Evolutionary conservation across 495 filamentous ascomycete genomes (phyloP).

Genomic region (Neurospora sublineolata): DNA sequence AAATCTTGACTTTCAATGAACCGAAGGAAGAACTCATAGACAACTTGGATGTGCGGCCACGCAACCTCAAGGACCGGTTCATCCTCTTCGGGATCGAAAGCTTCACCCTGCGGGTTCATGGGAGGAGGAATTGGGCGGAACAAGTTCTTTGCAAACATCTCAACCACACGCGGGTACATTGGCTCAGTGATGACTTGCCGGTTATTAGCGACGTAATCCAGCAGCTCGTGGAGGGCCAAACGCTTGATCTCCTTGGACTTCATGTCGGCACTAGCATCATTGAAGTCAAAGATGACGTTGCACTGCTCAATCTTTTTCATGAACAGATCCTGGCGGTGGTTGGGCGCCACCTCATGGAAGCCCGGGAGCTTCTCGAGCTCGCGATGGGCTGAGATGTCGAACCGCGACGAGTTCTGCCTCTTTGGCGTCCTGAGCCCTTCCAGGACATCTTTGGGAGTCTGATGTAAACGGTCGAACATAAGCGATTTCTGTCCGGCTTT

Average conservation of each 20-base stretch:
- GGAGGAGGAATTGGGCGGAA: conserved; percentile 95
- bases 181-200: conserved; percentile 95
- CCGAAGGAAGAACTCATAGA: conserved; percentile 97
- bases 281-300: conserved; percentile 99
- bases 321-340: conserved; percentile 91
- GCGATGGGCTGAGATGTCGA: conserved; percentile 92
- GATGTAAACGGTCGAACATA: conserved; percentile 82
- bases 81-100: conserved; percentile 97
- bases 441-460: conserved; percentile 87
- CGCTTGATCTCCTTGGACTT: conserved; percentile 99
- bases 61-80: conserved; percentile 97
- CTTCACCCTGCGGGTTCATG: conserved; percentile 94
- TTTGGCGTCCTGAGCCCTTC: conserved; percentile 93
- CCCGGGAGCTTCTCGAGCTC: conserved; percentile 95
- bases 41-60: conserved; percentile 98
- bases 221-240: conserved; percentile 85
- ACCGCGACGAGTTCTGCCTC: conserved; percentile 91
- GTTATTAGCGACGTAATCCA: conserved; percentile 98
- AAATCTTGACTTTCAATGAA: conserved; percentile 99
- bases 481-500: conserved; percentile 76
- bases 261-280: conserved; percentile 96
- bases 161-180: conserved; percentile 97
- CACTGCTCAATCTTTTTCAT: conserved; percentile 99
- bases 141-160: conserved; percentile 98
- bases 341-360: conserved; percentile 97